Percentiles rank a stretch among this genome's conserved stretches.
phyloP scores from a whole-genome alignment of 352 stramenopile species.

The Pythium coloratum region DNA sequence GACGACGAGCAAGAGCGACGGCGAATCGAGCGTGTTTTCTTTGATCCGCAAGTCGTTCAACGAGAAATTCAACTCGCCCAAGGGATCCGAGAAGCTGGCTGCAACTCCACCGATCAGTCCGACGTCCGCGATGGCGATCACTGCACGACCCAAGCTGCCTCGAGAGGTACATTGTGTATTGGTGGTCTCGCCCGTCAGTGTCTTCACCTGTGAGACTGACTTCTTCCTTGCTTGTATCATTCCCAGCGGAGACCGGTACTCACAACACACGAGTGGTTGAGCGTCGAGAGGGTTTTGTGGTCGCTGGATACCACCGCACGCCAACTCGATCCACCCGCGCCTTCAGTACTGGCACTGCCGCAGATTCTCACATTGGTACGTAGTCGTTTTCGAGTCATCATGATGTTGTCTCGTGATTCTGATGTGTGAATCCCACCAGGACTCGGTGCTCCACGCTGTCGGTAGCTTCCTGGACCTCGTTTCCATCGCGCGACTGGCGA shows the following conservation, averaged over 20 bases:
- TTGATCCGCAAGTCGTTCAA: slow-evolving; percentile 28
- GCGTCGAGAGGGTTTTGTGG: slow-evolving; percentile 61
- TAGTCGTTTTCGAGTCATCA: not conserved
- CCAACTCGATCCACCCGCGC: not conserved
- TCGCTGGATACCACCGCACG: slow-evolving; percentile 41
- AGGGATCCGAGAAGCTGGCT: slow-evolving; percentile 6
- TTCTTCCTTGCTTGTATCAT: not conserved
- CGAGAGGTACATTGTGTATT: not conserved
- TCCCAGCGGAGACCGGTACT: not conserved
- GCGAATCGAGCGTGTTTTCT: slow-evolving; percentile 27
- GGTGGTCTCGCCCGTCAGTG: too few species aligned
- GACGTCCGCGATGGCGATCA: slow-evolving; percentile 2
- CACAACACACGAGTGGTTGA: slow-evolving; percentile 39
- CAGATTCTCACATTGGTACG: slow-evolving; percentile 14
- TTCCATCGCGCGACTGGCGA: slow-evolving; percentile 31
- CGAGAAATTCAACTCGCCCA: slow-evolving; percentile 27
- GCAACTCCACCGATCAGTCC: slow-evolving; percentile 12
- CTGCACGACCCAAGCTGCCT: not conserved
- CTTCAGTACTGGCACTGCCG: not conserved
- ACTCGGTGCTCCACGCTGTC: slow-evolving; percentile 7
- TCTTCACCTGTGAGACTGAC: not conserved
- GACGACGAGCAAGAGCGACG: slow-evolving; percentile 20
- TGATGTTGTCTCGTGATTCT: not conserved
- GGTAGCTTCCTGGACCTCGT: slow-evolving; percentile 15
- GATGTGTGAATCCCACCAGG: not conserved